phyloP scores from a whole-genome alignment of 2,329 filamentous ascomycete species.

The Fusarium devonianum region DNA sequence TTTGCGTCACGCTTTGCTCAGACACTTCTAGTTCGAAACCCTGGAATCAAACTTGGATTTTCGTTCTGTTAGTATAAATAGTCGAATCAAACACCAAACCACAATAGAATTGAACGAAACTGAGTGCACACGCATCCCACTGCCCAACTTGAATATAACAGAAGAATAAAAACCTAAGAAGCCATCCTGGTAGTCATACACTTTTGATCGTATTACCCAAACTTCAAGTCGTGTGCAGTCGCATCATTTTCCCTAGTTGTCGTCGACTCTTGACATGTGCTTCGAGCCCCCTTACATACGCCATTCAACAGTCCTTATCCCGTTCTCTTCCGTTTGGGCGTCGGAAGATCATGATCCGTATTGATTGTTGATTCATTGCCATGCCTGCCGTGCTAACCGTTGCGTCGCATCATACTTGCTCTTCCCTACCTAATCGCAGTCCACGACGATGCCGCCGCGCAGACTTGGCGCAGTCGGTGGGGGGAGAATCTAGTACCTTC shows the following conservation, averaged over 20 bases:
- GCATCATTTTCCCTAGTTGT: slow-evolving; percentile 25
- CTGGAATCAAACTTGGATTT: slow-evolving; percentile 33
- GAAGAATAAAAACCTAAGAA: slow-evolving; percentile 25
- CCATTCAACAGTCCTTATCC: slow-evolving; percentile 29
- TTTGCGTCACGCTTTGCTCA: slow-evolving; percentile 17
- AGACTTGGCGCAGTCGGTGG: slow-evolving; percentile 25
- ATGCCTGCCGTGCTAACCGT: slow-evolving; percentile 20
- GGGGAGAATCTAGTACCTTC: slow-evolving; percentile 45
- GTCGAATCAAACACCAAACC: no score
- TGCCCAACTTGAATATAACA: slow-evolving; percentile 14
- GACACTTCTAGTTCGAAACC: slow-evolving; percentile 16
- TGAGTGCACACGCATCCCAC: slow-evolving; percentile 9
- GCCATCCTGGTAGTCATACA: slow-evolving; percentile 39
- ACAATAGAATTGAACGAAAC: no score
- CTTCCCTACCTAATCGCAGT: slow-evolving; percentile 23
- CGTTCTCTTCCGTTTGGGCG: slow-evolving; percentile 25
- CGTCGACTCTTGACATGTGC: slow-evolving; percentile 24
- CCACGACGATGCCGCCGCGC: slow-evolving; percentile 21
- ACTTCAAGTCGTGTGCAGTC: slow-evolving; percentile 19
- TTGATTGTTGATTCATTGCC: slow-evolving; percentile 34
- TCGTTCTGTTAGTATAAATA: no score
- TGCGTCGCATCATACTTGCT: slow-evolving; percentile 27
- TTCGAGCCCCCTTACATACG: slow-evolving; percentile 31
- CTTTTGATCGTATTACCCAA: slow-evolving; percentile 42
- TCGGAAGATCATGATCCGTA: slow-evolving; percentile 28